Conservation (phyloP, 768 basidiomycete genomes). For the Lactifluus volemus region DNA sequence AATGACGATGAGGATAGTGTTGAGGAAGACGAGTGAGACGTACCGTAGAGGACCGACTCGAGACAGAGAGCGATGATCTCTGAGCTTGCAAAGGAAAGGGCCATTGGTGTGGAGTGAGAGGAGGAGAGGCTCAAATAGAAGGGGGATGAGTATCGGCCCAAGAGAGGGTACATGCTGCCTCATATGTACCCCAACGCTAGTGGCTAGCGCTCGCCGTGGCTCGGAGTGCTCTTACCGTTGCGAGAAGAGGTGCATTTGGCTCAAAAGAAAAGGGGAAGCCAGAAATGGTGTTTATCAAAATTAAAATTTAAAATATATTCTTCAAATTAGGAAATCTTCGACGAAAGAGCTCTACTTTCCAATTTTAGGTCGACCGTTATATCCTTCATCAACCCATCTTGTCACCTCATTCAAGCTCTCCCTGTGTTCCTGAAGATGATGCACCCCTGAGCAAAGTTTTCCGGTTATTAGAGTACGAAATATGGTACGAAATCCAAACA, state of each 20-base stretch:
- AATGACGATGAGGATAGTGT: neutral
- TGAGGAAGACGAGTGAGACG: neutral
- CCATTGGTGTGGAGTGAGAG: neutral
- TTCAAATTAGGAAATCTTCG: neutral
- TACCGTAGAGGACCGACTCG: constrained; percentile 17
- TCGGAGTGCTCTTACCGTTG: neutral
- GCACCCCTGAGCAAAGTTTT: neutral
- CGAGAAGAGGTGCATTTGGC: neutral
- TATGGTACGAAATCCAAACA: neutral
- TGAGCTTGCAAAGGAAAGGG: constrained; percentile 7
- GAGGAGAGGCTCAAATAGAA: neutral
- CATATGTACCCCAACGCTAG: constrained; percentile 7
- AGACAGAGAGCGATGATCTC: constrained; percentile 10
- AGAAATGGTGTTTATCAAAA: neutral
- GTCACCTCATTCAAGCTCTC: too few relatives aligned
- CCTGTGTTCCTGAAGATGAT: too few relatives aligned
- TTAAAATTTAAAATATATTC: neutral
- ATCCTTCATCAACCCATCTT: too few relatives aligned
- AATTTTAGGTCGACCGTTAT: neutral
- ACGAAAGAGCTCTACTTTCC: neutral
- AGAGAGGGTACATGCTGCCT: constrained; percentile 2
- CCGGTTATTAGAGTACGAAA: neutral
- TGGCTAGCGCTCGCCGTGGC: neutral
- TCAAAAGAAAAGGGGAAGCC: neutral
- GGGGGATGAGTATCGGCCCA: constrained; percentile 7